phyloP scores from a whole-genome alignment of 139 green algal species.

The Marvania coccoides region DNA sequence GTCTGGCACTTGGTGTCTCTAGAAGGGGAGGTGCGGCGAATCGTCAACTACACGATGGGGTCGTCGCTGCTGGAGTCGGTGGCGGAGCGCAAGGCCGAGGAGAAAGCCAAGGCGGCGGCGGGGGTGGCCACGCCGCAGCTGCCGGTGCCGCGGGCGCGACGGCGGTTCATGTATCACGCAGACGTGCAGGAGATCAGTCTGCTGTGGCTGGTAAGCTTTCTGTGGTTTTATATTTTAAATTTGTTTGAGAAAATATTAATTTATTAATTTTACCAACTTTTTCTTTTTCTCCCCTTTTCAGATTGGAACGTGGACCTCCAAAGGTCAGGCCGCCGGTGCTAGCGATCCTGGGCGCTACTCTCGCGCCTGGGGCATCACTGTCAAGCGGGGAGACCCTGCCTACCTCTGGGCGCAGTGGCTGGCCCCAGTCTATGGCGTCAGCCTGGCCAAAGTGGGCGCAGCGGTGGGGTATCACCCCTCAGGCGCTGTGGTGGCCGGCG shows the following conservation, averaged over 20 bases:
- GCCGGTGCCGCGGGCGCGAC: neutral
- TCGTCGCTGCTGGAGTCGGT: neutral
- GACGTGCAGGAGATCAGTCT: too few relatives aligned
- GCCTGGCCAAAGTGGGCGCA: constrained; percentile 17
- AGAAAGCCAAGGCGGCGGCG: neutral
- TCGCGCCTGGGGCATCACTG: constrained; percentile 24
- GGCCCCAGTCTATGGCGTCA: constrained; percentile 36
- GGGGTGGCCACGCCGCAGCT: neutral
- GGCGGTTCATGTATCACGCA: neutral
- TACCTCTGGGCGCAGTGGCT: constrained; percentile 35
- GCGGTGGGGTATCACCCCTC: constrained; percentile 16
- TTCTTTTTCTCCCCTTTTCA: neutral
- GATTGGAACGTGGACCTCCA: constrained; percentile 30
- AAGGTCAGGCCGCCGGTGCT: neutral
- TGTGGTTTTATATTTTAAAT: too few relatives aligned
- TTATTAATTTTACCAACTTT: neutral
- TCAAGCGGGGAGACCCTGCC: constrained; percentile 20
- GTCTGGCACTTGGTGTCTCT: constrained; percentile 43
- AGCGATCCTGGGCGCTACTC: neutral
- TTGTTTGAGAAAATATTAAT: too few relatives aligned
- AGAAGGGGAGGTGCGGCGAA: neutral
- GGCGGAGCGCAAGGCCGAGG: neutral
- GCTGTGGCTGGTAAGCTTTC: neutral
- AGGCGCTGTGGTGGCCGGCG: constrained; percentile 1
- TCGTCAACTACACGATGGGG: neutral